Evolutionary conservation across 208 protist genomes (phyloP), one percentile per base, ranked within the genome.

Genomic region (Wallacemonas sp.): DNA sequence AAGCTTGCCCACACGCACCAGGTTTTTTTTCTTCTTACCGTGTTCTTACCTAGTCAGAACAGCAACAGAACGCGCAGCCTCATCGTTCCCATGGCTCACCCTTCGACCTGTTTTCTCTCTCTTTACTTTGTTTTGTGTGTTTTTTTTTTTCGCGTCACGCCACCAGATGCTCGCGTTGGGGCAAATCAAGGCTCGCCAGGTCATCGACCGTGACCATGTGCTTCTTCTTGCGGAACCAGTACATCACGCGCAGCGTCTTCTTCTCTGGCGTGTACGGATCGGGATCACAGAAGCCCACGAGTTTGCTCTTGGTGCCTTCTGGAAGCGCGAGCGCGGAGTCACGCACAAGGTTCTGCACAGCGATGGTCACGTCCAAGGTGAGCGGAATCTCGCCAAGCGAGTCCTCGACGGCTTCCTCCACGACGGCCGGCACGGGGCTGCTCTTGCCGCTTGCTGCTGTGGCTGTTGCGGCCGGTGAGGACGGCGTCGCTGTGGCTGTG

Each of bases 211-310:
- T 75, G 1, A 80, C 88, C 14, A 66, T 46, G 75, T 96, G 91
- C 54, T 83, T 81, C 68, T 77, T 86, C 54, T 78, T 80, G 26
- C 81, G 79, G 67, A 96, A 96, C 79, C 84, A 86, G 74, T 96
- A 96, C 38, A 83, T 73, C 65, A 96, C 82, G 67, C 89, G 91
- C 32, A 96, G 74, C 65, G 86, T 61, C 68, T 96, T 94, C 59
- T 67, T 31, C 76, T 94, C 88, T n/a, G 73, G 72, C 23, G 90
- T 91, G 81, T 84, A 92, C 32, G 91, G 91, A 65, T 94, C 87
- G 0, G 91, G 88, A 49, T 96, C 87, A 61, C 78, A 92, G 79
- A 96, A 94, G 48, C 91, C 91, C 2, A 89, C 81, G 1, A 96
- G 72, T 42, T 69, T 75, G 36, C 76, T 82, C 70, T 93, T 93